Evolutionary conservation across 2,329 filamentous ascomycete genomes (phyloP).

Genomic region (Aspergillus ibericus): DNA sequence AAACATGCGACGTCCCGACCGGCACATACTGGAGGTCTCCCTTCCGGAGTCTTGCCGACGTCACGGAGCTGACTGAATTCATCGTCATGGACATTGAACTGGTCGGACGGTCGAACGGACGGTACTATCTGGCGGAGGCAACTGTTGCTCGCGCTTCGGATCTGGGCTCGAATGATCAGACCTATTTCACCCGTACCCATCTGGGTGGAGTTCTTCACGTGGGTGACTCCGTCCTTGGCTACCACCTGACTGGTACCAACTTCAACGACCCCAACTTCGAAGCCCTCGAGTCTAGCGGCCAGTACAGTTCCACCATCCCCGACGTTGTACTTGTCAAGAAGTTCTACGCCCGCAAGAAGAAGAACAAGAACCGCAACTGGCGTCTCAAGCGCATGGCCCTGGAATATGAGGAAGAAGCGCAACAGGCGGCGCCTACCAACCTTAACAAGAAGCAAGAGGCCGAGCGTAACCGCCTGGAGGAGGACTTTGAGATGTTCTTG

Average conservation of each 20-base stretch:
- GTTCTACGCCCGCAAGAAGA: slow-evolving; percentile 82
- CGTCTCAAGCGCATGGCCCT: slow-evolving; percentile 88
- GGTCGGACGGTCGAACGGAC: slow-evolving; percentile 71
- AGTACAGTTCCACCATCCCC: slow-evolving; percentile 76
- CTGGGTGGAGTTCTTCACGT: slow-evolving; percentile 80
- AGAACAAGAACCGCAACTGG: slow-evolving; percentile 83
- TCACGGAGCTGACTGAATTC: slow-evolving; percentile 84
- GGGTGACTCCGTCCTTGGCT: slow-evolving; percentile 93
- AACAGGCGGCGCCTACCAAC: slow-evolving; percentile 45
- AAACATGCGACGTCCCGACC: slow-evolving; percentile 81
- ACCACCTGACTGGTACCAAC: slow-evolving; percentile 82
- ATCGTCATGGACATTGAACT: slow-evolving; percentile 93
- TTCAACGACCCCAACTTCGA: slow-evolving; percentile 90
- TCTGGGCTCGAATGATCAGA: slow-evolving; percentile 79
- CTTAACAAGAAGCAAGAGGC: slow-evolving; percentile 51
- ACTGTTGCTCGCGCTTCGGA: slow-evolving; percentile 86
- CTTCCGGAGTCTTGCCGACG: slow-evolving; percentile 79
- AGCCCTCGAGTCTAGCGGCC: slow-evolving; percentile 73
- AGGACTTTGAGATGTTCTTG: slow-evolving; percentile 96
- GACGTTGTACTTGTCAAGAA: slow-evolving; percentile 98
- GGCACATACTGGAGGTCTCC: slow-evolving; percentile 88
- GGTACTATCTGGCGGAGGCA: slow-evolving; percentile 80
- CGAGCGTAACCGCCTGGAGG: slow-evolving; percentile 83
- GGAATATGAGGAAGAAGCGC: slow-evolving; percentile 72
- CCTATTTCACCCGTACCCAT: slow-evolving; percentile 88